Conservation (phyloP, 176 grass and related monocot genomes). For the Aegilops umbellulata region DNA sequence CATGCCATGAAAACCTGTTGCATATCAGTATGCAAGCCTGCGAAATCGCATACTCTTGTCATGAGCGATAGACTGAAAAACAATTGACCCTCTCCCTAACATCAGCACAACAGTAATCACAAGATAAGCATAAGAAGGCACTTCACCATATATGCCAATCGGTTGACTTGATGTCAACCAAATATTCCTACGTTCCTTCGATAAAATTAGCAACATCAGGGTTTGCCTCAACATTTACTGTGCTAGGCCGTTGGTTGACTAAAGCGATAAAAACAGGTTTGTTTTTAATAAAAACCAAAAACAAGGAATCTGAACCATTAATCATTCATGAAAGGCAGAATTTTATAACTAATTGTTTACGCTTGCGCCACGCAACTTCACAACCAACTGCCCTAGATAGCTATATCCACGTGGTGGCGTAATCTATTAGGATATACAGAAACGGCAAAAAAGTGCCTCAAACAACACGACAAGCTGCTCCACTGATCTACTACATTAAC, state of each 20-base stretch:
- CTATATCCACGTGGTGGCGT: neutral
- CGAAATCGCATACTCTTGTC: neutral
- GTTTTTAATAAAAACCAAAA: neutral
- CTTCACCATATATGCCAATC: neutral
- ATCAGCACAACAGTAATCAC: slow-evolving; percentile 5
- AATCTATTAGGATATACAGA: slow-evolving; percentile 11
- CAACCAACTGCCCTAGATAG: neutral
- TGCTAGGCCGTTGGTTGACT: neutral
- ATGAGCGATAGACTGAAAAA: neutral
- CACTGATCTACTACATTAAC: neutral
- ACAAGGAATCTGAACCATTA: neutral
- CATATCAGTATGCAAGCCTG: neutral
- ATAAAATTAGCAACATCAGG: neutral
- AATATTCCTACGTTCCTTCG: neutral
- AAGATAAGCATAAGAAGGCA: slow-evolving; percentile 18
- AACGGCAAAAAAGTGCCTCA: slow-evolving; percentile 6
- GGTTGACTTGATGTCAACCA: neutral
- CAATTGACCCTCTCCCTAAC: slow-evolving; percentile 1
- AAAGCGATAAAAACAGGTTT: slow-evolving; percentile 5
- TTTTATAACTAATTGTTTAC: neutral
- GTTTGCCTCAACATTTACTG: neutral
- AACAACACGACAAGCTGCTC: neutral
- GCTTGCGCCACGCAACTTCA: neutral
- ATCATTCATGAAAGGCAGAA: neutral
- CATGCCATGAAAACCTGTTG: slow-evolving; percentile 8